Evolutionary conservation across 2,329 filamentous ascomycete genomes (phyloP).

Genomic region (Parastagonospora nodorum): DNA sequence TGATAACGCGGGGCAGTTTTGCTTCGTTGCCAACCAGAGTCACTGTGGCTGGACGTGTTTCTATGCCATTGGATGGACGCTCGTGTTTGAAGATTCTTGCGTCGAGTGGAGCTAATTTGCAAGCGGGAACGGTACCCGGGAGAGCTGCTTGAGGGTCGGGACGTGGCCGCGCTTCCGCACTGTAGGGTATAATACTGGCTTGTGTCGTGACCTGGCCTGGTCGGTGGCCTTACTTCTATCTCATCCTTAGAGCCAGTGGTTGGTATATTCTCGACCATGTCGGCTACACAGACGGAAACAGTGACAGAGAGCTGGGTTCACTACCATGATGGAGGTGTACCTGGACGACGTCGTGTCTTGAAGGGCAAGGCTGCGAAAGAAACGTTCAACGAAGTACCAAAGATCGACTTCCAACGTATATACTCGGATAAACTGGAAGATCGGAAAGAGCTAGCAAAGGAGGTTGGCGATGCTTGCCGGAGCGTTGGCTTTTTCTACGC

Average conservation of each 20-base stretch:
- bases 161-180: neutral
- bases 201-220: neutral
- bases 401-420: slow-evolving; percentile 37
- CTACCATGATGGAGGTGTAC: slow-evolving; percentile 39
- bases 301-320: slow-evolving; percentile 27
- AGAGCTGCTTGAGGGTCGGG: neutral
- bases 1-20: neutral
- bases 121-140: too few species aligned
- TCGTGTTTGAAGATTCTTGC: neutral
- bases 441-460: slow-evolving; percentile 29
- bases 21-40: neutral
- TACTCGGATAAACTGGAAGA: slow-evolving; percentile 32
- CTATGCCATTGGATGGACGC: neutral
- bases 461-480: slow-evolving; percentile 41
- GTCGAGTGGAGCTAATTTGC: too few species aligned
- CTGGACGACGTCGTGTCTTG: slow-evolving; percentile 32
- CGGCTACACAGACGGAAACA: slow-evolving; percentile 14
- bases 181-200: neutral
- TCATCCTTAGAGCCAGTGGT: neutral
- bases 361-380: slow-evolving; percentile 28
- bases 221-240: neutral
- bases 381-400: slow-evolving; percentile 33
- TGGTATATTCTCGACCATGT: slow-evolving; percentile 5
- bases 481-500: slow-evolving; percentile 44
- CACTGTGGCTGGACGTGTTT: neutral